Evolutionary conservation across 108 stramenopile species (phyloP).

Genomic region (Cyclotella baltica): DNA sequence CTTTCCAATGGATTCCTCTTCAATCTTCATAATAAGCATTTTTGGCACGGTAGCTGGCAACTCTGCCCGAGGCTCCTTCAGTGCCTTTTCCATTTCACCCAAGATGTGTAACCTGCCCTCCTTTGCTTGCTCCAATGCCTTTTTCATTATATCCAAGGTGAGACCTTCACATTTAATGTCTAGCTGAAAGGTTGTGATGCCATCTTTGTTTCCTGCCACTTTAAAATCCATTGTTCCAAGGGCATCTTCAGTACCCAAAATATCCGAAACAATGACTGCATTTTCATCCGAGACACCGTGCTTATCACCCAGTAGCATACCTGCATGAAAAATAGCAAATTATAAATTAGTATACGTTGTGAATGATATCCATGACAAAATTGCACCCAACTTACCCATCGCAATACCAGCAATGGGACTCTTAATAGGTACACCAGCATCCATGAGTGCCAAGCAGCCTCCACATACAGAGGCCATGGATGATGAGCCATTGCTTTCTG

Average conservation of each 20-base stretch:
- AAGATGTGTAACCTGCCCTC: constrained; percentile 79
- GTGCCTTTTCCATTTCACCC: constrained; percentile 74
- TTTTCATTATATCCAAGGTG: constrained; percentile 77
- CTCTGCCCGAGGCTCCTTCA: constrained; percentile 52
- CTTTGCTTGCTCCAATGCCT: constrained; percentile 86
- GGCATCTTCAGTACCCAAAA: constrained; percentile 88
- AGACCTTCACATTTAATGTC: constrained; percentile 94
- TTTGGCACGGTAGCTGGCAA: constrained; percentile 79
- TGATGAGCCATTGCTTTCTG: constrained; percentile 84
- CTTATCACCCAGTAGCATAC: constrained; percentile 73
- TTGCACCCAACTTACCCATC: constrained; percentile 62
- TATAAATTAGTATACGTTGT: background rate
- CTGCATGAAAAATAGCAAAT: background rate
- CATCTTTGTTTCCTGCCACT: constrained; percentile 85
- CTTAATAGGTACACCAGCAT: constrained; percentile 93
- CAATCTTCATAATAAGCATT: constrained; percentile 61
- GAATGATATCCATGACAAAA: background rate
- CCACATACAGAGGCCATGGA: constrained; percentile 95
- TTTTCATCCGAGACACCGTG: constrained; percentile 78
- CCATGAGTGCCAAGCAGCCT: constrained; percentile 92
- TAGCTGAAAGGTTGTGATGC: constrained; percentile 92
- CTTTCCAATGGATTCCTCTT: constrained; percentile 76
- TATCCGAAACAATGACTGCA: constrained; percentile 85
- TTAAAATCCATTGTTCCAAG: constrained; percentile 91
- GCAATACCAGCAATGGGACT: constrained; percentile 85